Evolutionary conservation across 225 moss, liverwort and hornwort species (phyloP).

Genomic region (Marchantia paleacea): DNA sequence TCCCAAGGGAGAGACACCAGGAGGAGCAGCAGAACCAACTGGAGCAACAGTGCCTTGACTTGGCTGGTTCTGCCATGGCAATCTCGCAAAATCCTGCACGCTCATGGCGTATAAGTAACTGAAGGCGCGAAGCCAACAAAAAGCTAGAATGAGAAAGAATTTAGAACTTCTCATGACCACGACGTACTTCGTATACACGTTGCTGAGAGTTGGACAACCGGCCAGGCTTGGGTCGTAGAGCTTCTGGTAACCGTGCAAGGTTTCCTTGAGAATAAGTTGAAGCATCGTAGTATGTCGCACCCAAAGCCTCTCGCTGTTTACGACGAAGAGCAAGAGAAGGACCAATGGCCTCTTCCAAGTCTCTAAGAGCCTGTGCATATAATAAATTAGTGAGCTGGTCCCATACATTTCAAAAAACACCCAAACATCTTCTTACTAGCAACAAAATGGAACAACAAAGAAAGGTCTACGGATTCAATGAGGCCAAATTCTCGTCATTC

Average conservation of each 20-base stretch:
- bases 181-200: constrained; percentile 77
- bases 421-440: too few relatives aligned
- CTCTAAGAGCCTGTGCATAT: constrained; percentile 60
- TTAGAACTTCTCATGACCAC: not conserved
- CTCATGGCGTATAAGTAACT: not conserved
- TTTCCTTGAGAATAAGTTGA: constrained; percentile 60
- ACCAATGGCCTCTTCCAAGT: constrained; percentile 80
- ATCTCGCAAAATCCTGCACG: constrained; percentile 72
- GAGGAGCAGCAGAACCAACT: constrained; percentile 55
- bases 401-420: too few relatives aligned
- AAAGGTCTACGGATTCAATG: too few relatives aligned
- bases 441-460: too few relatives aligned
- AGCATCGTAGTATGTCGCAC: constrained; percentile 62
- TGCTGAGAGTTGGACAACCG: constrained; percentile 69
- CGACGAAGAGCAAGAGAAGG: constrained; percentile 62
- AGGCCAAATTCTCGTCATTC: too few relatives aligned
- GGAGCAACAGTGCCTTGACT: constrained; percentile 61
- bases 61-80: constrained; percentile 94
- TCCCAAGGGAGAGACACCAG: constrained; percentile 51
- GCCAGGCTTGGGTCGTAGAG: constrained; percentile 71
- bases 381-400: too few relatives aligned
- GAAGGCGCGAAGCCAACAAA: not conserved
- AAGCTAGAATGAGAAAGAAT: not conserved
- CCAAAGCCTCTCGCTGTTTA: constrained; percentile 56
- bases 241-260: constrained; percentile 73